Base-by-base conservation (phyloP, 169 alveolate species). In the Plasmodium vinckei region DNA sequence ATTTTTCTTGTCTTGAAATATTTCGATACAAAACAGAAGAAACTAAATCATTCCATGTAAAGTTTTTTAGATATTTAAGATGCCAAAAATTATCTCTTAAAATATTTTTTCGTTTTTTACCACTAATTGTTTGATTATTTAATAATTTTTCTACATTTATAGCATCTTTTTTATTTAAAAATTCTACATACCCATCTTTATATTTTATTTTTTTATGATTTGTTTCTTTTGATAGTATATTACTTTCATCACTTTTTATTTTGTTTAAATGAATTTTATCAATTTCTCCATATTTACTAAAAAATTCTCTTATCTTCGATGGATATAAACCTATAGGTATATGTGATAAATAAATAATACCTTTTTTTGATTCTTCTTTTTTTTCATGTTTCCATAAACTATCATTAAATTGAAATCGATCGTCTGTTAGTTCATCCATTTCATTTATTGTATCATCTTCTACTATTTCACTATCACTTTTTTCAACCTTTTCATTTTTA, bases 101-200 rank as follows among this genome's bases (percentile, higher is more conserved):
- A 53, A 93, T 57, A 54, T 95, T 95, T 73, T 96, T 97, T 57
- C 98, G 89, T 88, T 96, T 96, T 68, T 95, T 96, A n/a, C 98
- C 99, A 33, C 98, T 98, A 17, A 97, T 94, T 46, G 92, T 92
- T 71, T 93, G 94, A 47, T 96, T 96, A 90, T 97, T 97, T 44
- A 97, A 93, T 13, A 94, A 92, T 49, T 82, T 72, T n/a, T 97
- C 98, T 6, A 95, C 97, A 15, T 72, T 68, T 88, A 96, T 97
- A 23, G 99, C 99, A 84, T 92, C 94, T 65, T 75, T 91, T 84
- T 97, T 97, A 79, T 94, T 93, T 21, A 88, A 23, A 73, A 97
- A 97, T 92, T 97, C 98, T 33, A 97, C 86, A 98, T 98, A 97
- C 1, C 98, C 99, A 75, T 96, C 98, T 67, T 88, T 87, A 79